Evolutionary conservation across 169 alveolate species (phyloP).

Genomic region (Cryptosporidium ryanae): DNA sequence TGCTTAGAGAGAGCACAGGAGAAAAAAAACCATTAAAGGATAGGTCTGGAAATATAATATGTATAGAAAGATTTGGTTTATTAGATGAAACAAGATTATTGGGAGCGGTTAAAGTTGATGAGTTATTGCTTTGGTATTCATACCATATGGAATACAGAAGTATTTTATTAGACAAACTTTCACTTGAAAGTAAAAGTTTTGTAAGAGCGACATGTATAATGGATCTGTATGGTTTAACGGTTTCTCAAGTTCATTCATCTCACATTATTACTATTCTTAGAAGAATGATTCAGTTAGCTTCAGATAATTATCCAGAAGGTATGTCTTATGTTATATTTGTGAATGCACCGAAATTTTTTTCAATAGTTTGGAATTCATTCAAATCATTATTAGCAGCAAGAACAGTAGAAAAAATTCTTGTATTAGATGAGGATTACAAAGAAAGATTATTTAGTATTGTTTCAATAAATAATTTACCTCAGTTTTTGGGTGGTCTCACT

Average conservation of each 20-base stretch:
- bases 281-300: conserved; percentile 67
- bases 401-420: conserved; percentile 69
- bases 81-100: conserved; percentile 69
- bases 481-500: conserved; percentile 62
- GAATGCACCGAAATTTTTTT: conserved; percentile 61
- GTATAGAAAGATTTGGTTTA: conserved; percentile 70
- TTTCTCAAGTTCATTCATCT: conserved; percentile 73
- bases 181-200: conserved; percentile 46
- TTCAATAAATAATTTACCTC: conserved; percentile 31
- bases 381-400: conserved; percentile 69
- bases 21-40: conserved; percentile 67
- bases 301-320: conserved; percentile 75
- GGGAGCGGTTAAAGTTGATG: conserved; percentile 74
- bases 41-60: conserved; percentile 46
- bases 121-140: conserved; percentile 61
- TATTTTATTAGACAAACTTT: conserved; percentile 44
- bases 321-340: conserved; percentile 72
- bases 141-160: conserved; percentile 73
- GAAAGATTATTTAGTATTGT: conserved; percentile 21
- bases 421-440: conserved; percentile 67
- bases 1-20: conserved; percentile 37
- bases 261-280: conserved; percentile 62
- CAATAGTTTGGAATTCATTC: conserved; percentile 75
- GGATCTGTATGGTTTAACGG: conserved; percentile 54
- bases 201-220: conserved; percentile 66